Conservation (phyloP, 225 moss, liverwort and hornwort genomes). For the Polytrichum formosum region DNA sequence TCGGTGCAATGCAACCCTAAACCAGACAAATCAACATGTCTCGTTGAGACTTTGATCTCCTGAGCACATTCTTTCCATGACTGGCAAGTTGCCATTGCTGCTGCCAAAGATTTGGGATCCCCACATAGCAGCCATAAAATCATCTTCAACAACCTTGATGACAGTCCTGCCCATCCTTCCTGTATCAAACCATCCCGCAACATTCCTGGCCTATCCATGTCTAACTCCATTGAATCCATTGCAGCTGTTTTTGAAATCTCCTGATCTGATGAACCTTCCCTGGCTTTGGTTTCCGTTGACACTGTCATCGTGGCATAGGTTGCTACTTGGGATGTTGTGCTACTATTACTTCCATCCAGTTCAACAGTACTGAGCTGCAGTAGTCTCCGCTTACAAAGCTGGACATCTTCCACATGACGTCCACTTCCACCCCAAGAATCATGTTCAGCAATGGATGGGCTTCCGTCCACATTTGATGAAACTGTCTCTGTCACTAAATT, state of each 20-base stretch:
- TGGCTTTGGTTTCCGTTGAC: constrained; percentile 36
- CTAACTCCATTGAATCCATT: constrained; percentile 22
- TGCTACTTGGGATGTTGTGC: constrained; percentile 51
- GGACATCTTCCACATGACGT: constrained; percentile 37
- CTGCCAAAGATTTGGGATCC: constrained; percentile 66
- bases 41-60: constrained; percentile 54
- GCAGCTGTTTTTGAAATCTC: constrained; percentile 44
- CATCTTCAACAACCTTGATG: constrained; percentile 33
- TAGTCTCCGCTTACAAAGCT: constrained; percentile 40
- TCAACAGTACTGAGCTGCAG: constrained; percentile 40
- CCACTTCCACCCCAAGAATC: constrained; percentile 64
- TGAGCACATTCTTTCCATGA: constrained; percentile 70
- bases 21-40: constrained; percentile 66
- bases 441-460: constrained; percentile 54
- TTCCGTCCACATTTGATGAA: constrained; percentile 55
- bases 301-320: constrained; percentile 28
- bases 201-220: constrained; percentile 30
- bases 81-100: constrained; percentile 78
- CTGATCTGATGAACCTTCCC: constrained; percentile 47
- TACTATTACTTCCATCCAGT: constrained; percentile 64
- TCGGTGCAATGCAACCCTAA: constrained; percentile 56
- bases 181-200: constrained; percentile 20
- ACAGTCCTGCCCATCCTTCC: constrained; percentile 59
- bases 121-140: constrained; percentile 67
- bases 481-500: constrained; percentile 46